phyloP scores from a whole-genome alignment of 202 grass and related monocot genomes.

The Elaeis oleifera region DNA sequence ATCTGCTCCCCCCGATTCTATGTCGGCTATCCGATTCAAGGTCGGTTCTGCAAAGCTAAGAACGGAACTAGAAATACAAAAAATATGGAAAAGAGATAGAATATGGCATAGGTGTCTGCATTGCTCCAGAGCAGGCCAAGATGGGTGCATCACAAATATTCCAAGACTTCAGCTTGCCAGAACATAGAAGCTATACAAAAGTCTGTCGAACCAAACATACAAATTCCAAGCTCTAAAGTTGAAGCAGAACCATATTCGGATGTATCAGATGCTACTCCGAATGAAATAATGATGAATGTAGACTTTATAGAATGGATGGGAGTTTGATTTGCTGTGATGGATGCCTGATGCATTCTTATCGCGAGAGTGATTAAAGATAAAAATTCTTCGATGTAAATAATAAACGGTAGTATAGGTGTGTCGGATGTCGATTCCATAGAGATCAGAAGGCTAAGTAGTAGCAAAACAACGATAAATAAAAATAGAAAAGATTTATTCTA shows the following conservation, averaged over 20 bases:
- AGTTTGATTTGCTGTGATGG: slow-evolving; percentile 94
- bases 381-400: no score
- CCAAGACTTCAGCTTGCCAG: slow-evolving; percentile 35
- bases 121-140: slow-evolving; percentile 24
- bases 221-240: slow-evolving; percentile 16
- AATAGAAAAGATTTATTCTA: no score
- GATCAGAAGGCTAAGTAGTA: no score
- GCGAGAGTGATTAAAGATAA: no score
- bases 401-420: no score
- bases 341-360: no score
- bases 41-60: slow-evolving; percentile 77
- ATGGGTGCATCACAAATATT: slow-evolving; percentile 32
- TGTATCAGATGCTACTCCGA: slow-evolving; percentile 36
- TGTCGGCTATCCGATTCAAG: no score
- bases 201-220: neutral
- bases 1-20: no score
- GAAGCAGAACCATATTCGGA: slow-evolving; percentile 30
- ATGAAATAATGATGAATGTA: slow-evolving; percentile 94
- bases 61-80: slow-evolving; percentile 72
- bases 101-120: slow-evolving; percentile 32
- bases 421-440: no score
- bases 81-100: slow-evolving; percentile 61
- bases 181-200: slow-evolving; percentile 30
- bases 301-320: slow-evolving; percentile 92
- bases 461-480: no score